Base-by-base conservation (phyloP, 345 rosid species). In the Psidium guajava region DNA sequence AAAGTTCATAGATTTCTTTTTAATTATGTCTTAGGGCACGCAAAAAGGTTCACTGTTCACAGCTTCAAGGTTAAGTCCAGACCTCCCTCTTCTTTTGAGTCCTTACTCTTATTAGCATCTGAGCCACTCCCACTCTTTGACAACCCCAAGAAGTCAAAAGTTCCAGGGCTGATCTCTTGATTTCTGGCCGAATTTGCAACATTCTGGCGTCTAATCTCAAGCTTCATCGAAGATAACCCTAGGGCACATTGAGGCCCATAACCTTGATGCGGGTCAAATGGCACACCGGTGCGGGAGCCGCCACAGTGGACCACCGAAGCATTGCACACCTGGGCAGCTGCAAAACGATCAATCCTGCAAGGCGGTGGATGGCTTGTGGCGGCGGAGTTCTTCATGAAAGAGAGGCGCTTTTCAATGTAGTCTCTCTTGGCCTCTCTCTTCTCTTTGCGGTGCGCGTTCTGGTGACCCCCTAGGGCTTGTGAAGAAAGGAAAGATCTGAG, bases 391-490 rank as follows among this genome's bases (percentile, higher is more conserved):
- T 32, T 69, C 77, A 32, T 20, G 77, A 69, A 69, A 69, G 77
- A 69, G 47, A 69, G 47, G 77, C 77, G 77, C 24, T 18, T 69
- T 69, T 18, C 47, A 3, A n/a, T 61, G 22, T 21, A 53, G 40
- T 28, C 36, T 61, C 36, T 83, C 73, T 25, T 56, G 59, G 49
- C 58, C 53, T 42, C 53, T 51, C 24, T 42, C 47, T 15, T 57
- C 54, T 82, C 81, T 20, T 27, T 21, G 25, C 82, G 82, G 44
- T 84, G 86, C 56, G 61, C 81, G 6, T 27, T 80, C 40, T 80
- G 81, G 44, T 87, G 88, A 28, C 84, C 84, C 14, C 82, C 86
- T 16, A 85, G 84, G 50, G 84, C 86, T 36, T 52, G 88, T 8
- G 50, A 50, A 32, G 86, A 25, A 32, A 52, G 10, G 88, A 87